These are phyloP conservation scores for Emericellopsis terricola DNA, from an alignment of 495 filamentous ascomycete species.

Conservation along the genomic window DNA sequence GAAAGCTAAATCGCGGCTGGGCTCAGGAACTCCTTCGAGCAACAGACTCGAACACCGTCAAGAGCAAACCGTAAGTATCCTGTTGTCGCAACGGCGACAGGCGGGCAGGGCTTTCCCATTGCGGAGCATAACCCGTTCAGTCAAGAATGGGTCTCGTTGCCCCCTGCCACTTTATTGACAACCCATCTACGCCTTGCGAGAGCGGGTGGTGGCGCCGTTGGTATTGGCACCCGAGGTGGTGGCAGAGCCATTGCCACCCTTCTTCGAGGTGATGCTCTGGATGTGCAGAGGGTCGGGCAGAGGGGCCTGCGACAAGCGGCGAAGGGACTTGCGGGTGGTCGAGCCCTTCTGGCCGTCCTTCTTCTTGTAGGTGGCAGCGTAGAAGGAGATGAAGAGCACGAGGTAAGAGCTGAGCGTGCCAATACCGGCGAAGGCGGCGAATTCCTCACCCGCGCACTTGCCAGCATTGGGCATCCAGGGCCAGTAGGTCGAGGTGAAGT, in stretches of 20 bases:
- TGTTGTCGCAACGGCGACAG: no score
- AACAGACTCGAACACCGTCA: no score
- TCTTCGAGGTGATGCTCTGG: slow-evolving; percentile 7
- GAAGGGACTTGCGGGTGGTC: slow-evolving; percentile 32
- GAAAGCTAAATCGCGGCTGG: no score
- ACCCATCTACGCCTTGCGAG: slow-evolving; percentile 43
- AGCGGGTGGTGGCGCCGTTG: slow-evolving; percentile 32
- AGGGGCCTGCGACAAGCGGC: slow-evolving; percentile 34
- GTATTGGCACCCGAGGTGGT: slow-evolving; percentile 27
- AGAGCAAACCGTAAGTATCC: no score
- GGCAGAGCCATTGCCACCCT: slow-evolving; percentile 15
- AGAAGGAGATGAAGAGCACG: slow-evolving; percentile 97
- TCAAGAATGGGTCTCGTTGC: no score
- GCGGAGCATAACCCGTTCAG: no score
- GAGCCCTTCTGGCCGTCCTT: slow-evolving; percentile 42
- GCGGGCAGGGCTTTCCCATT: no score
- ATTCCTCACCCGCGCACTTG: slow-evolving; percentile 89
- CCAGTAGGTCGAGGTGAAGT: slow-evolving; percentile 89
- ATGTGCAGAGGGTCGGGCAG: slow-evolving; percentile 29
- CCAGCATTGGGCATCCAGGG: slow-evolving; percentile 64
- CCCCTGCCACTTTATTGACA: no score
- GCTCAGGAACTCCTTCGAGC: no score
- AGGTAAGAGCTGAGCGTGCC: slow-evolving; percentile 86
- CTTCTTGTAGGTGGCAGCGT: slow-evolving; percentile 93
- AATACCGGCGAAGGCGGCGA: slow-evolving; percentile 86